Percentiles rank a stretch among this genome's conserved stretches.
Evolutionary conservation across 352 stramenopile species (phyloP).

Genomic region (Globisporangium radiosum): DNA sequence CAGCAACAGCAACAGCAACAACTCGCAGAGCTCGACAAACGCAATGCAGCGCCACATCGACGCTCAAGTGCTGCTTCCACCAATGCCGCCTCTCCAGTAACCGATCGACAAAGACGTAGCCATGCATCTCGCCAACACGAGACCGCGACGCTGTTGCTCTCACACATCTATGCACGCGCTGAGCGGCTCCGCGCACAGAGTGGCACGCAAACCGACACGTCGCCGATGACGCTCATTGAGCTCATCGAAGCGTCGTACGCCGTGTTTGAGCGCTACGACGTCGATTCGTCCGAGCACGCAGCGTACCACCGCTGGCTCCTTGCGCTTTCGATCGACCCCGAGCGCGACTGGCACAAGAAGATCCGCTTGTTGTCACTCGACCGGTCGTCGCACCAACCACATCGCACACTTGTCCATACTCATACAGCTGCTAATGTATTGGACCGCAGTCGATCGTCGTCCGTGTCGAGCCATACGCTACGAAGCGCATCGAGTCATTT

Average conservation of each 20-base stretch:
- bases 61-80: background rate
- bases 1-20: background rate
- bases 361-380: slow-evolving; percentile 27
- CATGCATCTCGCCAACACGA: background rate
- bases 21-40: background rate
- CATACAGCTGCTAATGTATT: background rate
- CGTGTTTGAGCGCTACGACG: slow-evolving; percentile 44
- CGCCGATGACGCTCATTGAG: slow-evolving; percentile 48
- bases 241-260: slow-evolving; percentile 49
- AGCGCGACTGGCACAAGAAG: slow-evolving; percentile 53
- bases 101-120: too few species aligned
- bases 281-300: slow-evolving; percentile 35
- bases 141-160: slow-evolving; percentile 23
- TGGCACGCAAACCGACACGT: background rate
- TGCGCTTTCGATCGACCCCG: slow-evolving; percentile 44
- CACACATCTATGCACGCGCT: slow-evolving; percentile 37
- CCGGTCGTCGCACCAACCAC: slow-evolving; percentile 2
- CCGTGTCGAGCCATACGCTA: background rate
- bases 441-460: background rate
- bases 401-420: background rate
- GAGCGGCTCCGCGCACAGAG: slow-evolving; percentile 15
- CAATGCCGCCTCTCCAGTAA: too few species aligned
- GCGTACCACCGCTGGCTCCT: slow-evolving; percentile 51
- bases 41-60: background rate
- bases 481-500: background rate